phyloP scores from a whole-genome alignment of 306 rosid genomes.

The Oxytropis ochrocephala region DNA sequence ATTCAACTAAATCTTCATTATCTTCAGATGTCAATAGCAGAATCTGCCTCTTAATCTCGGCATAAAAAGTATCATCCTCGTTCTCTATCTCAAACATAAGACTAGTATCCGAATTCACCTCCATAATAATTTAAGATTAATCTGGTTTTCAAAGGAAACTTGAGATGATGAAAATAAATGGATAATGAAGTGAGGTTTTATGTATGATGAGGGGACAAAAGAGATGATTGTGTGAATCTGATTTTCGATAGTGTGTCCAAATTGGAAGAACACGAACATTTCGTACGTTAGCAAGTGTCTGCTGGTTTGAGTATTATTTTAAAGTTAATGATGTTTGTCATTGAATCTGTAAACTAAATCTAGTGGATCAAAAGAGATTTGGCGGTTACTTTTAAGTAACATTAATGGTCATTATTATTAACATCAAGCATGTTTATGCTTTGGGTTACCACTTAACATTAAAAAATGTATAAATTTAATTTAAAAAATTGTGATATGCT shows the following conservation, averaged over 20 bases:
- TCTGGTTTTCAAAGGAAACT: background rate
- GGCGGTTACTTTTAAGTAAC: conserved; percentile 24
- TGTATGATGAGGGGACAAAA: conserved; percentile 1
- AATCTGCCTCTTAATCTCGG: conserved; percentile 66
- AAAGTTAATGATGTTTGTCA: background rate
- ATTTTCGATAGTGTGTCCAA: conserved; percentile 34
- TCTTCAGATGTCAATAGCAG: conserved; percentile 52
- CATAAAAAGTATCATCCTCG: conserved; percentile 49
- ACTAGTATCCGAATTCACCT: conserved; percentile 18
- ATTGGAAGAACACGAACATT: conserved; percentile 28
- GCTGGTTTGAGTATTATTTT: background rate
- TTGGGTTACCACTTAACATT: conserved; percentile 13
- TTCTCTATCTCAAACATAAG: conserved; percentile 30
- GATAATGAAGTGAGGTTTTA: conserved; percentile 5
- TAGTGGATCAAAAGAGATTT: conserved; percentile 24
- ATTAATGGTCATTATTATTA: conserved; percentile 19
- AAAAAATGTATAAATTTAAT: no score
- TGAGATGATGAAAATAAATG: background rate
- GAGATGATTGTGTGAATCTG: background rate
- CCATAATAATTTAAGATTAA: conserved; percentile 9
- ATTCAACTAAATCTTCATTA: conserved; percentile 30
- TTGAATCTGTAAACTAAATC: conserved; percentile 12
- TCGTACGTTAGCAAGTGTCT: conserved; percentile 32
- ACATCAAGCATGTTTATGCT: conserved; percentile 25
- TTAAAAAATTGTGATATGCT: background rate